Base-by-base conservation (phyloP, 164 flowering plant genomes). In the Kalanchoe fedtschenkoi region DNA sequence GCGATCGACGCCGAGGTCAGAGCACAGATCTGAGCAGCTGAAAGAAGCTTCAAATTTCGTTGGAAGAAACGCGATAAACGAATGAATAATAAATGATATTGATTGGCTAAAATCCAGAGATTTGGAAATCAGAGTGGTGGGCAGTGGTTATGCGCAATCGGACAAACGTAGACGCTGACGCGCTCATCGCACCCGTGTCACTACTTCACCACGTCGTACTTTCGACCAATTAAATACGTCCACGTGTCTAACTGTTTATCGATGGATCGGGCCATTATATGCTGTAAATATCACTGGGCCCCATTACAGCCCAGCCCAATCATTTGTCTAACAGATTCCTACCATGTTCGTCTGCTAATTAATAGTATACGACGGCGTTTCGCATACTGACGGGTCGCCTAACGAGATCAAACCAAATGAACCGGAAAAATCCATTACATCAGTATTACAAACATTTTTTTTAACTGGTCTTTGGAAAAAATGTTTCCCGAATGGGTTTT, bases 81-180 rank as follows among this genome's bases (percentile, higher is more conserved):
- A 10, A 24, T 13, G 26, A 51, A 22, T 24, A 22, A 22, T 24
- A 47, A 47, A 26, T 24, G 33, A 26, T 14, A 51, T 51, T 26
- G 21, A 47, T 47, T 22, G 54, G 28, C 54, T 47, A 47, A 47
- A 47, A 47, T 47, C 54, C 54, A 47, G 54, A 37, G 39, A 37
- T 37, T 37, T 37, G 39, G n/a, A 37, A 15, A 37, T 37, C 39
- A 47, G 56, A 26, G 56, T 24, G 32, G 32, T 51, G 56, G 32
- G 56, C 32, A 51, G 56, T 51, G 56, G 24, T 26, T 51, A 10
- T 51, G 56, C 30, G 32, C 32, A 32, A 51, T 51, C 56, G 15
- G 56, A 51, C 56, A 51, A 51, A 51, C 29, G 29, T 11, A 47
- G 28, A 47, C 54, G 54, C 24, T 51, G 32, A 51, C 56, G 56